These are phyloP conservation scores for Thraustochytrium striatum DNA, from an alignment of 352 stramenopile genomes.

Conservation along the genomic window DNA sequence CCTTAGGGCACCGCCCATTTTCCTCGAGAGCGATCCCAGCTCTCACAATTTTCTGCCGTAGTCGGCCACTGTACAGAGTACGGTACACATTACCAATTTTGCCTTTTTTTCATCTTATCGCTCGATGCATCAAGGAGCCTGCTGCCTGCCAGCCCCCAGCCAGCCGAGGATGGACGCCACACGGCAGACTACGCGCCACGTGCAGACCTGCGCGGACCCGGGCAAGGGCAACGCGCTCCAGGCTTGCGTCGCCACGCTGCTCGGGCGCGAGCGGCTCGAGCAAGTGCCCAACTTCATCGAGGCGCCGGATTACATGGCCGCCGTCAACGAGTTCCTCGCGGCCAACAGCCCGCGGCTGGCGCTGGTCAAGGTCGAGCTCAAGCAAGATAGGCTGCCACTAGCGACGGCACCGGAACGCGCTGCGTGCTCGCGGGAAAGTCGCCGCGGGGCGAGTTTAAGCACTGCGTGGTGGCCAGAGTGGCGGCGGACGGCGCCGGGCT, in stretches of 20 bases:
- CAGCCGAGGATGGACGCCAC: no score
- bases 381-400: neutral
- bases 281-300: slow-evolving; percentile 59
- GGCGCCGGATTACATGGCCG: slow-evolving; percentile 50
- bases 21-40: no score
- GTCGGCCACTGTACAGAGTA: no score
- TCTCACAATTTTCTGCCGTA: no score
- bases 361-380: slow-evolving; percentile 38
- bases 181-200: no score
- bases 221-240: slow-evolving; percentile 59
- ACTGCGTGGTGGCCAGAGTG: slow-evolving; percentile 55
- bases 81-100: no score
- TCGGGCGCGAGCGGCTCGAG: slow-evolving; percentile 40
- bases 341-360: neutral
- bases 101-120: no score
- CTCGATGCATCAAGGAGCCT: no score
- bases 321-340: slow-evolving; percentile 51
- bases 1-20: no score
- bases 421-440: slow-evolving; percentile 58
- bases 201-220: slow-evolving; percentile 40
- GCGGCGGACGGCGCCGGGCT: slow-evolving; percentile 19
- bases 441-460: slow-evolving; percentile 56
- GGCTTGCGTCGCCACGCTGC: slow-evolving; percentile 54
- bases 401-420: neutral
- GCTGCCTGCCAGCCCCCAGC: no score